These are phyloP conservation scores for Terana coerulea DNA, from an alignment of 768 basidiomycete species.

Conservation along the genomic window DNA sequence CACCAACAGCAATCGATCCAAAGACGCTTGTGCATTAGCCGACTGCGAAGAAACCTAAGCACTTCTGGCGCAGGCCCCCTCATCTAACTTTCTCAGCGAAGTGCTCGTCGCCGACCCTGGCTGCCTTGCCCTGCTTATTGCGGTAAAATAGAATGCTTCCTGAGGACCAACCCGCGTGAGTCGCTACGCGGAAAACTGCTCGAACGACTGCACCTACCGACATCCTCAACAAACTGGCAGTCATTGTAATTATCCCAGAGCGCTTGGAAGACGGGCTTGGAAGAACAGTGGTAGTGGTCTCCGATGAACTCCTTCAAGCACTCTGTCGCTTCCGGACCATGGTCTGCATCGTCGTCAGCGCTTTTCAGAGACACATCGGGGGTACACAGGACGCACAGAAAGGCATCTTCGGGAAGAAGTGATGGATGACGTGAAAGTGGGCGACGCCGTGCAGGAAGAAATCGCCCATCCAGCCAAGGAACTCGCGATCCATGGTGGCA, in stretches of 20 bases:
- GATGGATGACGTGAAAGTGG: slow-evolving; percentile 26
- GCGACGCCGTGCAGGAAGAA: slow-evolving; percentile 27
- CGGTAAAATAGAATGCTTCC: slow-evolving; percentile 8
- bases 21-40: too few relatives aligned
- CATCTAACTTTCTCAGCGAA: too few relatives aligned
- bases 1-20: too few relatives aligned
- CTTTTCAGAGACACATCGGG: too few relatives aligned
- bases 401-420: slow-evolving; percentile 26
- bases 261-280: slow-evolving; percentile 27
- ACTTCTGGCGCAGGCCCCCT: too few relatives aligned
- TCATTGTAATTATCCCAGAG: slow-evolving; percentile 31
- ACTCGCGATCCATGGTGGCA: slow-evolving; percentile 22
- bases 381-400: slow-evolving; percentile 10
- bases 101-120: too few relatives aligned
- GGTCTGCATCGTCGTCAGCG: too few relatives aligned
- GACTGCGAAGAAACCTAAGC: too few relatives aligned
- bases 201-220: too few relatives aligned
- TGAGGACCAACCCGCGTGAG: too few relatives aligned
- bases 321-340: slow-evolving; percentile 28
- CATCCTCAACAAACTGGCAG: slow-evolving; percentile 35
- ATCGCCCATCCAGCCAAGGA: slow-evolving; percentile 25
- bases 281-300: slow-evolving; percentile 26
- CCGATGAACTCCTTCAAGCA: slow-evolving; percentile 29
- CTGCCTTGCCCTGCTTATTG: slow-evolving; percentile 4
- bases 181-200: too few relatives aligned